These are phyloP conservation scores for Penicillium sp. DNA, from an alignment of 2,329 filamentous ascomycete species.

Conservation along the genomic window DNA sequence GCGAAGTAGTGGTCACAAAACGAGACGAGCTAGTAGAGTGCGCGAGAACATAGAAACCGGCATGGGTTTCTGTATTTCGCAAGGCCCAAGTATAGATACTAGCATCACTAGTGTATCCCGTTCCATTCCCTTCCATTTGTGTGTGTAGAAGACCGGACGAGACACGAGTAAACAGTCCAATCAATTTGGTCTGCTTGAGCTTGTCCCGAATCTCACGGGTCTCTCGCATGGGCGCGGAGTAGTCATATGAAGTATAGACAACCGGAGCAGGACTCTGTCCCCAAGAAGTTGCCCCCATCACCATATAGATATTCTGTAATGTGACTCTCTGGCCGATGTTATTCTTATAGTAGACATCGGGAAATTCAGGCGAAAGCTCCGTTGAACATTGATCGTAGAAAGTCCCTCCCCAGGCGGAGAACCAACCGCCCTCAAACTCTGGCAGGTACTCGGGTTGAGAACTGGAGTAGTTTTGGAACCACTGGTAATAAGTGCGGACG, in stretches of 20 bases:
- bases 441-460: conserved; percentile 54
- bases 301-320: conserved; percentile 53
- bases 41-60: conserved; percentile 53
- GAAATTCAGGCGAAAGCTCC: conserved; percentile 49
- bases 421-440: conserved; percentile 56
- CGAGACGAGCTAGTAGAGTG: conserved; percentile 48
- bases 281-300: conserved; percentile 58
- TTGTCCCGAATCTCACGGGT: conserved; percentile 55
- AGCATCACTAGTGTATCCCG: conserved; percentile 44
- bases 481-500: conserved; percentile 55
- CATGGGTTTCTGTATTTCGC: conserved; percentile 50
- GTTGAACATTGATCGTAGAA: conserved; percentile 53
- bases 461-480: conserved; percentile 55
- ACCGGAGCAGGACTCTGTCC: conserved; percentile 51
- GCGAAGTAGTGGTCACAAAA: conserved; percentile 47
- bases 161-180: conserved; percentile 55
- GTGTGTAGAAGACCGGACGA: conserved; percentile 53
- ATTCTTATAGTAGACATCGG: conserved; percentile 58
- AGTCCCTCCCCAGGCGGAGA: conserved; percentile 53
- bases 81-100: conserved; percentile 53
- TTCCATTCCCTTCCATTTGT: conserved; percentile 56
- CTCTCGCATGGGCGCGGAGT: conserved; percentile 53
- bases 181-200: conserved; percentile 54
- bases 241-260: conserved; percentile 50
- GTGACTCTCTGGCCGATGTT: conserved; percentile 53